Evolutionary conservation across 352 stramenopile species (phyloP).

Genomic region (Phytopythium mirpurense): DNA sequence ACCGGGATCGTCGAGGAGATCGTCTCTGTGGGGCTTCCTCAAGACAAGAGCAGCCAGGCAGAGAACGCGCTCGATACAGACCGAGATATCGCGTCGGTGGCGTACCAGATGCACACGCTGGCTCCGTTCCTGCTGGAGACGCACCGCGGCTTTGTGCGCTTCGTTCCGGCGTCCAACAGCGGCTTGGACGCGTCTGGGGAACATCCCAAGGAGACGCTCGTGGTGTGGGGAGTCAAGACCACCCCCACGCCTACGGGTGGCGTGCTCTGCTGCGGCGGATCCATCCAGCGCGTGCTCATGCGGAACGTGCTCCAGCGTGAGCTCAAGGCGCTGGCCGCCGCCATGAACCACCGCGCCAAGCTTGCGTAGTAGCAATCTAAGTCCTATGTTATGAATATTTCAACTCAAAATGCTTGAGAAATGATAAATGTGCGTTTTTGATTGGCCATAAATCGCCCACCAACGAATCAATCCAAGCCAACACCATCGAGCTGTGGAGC

Average conservation of each 20-base stretch:
- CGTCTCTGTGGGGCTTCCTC: slow-evolving; percentile 34
- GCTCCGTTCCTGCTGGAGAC: slow-evolving; percentile 34
- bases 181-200: slow-evolving; percentile 3
- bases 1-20: slow-evolving; percentile 58
- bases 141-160: slow-evolving; percentile 47
- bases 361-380: too few relatives aligned
- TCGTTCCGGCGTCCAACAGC: slow-evolving; percentile 24
- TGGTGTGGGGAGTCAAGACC: slow-evolving; percentile 37
- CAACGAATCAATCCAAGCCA: too few relatives aligned
- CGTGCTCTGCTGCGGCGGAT: slow-evolving; percentile 39
- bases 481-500: too few relatives aligned
- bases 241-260: slow-evolving; percentile 30
- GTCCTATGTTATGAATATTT: too few relatives aligned
- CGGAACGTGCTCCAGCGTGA: slow-evolving; percentile 24
- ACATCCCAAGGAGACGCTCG: slow-evolving; percentile 22
- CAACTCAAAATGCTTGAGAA: too few relatives aligned
- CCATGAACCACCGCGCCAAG: background rate
- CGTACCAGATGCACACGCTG: slow-evolving; percentile 43
- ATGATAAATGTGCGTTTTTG: background rate
- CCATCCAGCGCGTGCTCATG: slow-evolving; percentile 24
- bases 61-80: background rate
- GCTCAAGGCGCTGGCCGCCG: slow-evolving; percentile 15
- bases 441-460: background rate
- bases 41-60: slow-evolving; percentile 13
- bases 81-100: slow-evolving; percentile 34